Evolutionary conservation across 108 stramenopile genomes (phyloP).

Genomic region (Cyclotella distinguenda): DNA sequence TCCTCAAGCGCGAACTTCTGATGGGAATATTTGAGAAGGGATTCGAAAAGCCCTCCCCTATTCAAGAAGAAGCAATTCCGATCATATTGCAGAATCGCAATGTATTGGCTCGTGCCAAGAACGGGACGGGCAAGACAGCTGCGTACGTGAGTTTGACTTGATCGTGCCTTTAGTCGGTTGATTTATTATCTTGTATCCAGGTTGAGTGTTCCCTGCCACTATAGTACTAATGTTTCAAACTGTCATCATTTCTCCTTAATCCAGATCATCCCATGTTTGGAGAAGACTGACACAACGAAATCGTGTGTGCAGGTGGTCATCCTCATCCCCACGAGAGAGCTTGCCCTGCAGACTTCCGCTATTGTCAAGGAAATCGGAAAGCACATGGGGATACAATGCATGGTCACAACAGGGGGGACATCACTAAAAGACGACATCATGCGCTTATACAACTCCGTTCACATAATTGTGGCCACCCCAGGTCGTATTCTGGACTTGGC

Average conservation of each 20-base stretch:
- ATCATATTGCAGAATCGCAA: slow-evolving; percentile 95
- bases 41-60: slow-evolving; percentile 97
- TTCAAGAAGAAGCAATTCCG: slow-evolving; percentile 99
- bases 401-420: slow-evolving; percentile 98
- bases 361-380: slow-evolving; percentile 98
- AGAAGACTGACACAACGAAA: slow-evolving; percentile 91
- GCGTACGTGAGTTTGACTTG: slow-evolving; percentile 82
- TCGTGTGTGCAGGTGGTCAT: slow-evolving; percentile 93
- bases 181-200: too few relatives aligned
- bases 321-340: slow-evolving; percentile 96
- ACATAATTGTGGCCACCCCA: slow-evolving; percentile 96
- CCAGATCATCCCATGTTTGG: slow-evolving; percentile 95
- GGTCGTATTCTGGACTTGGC: slow-evolving; percentile 97
- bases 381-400: slow-evolving; percentile 97
- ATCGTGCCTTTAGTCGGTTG: too few relatives aligned
- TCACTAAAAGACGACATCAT: slow-evolving; percentile 98
- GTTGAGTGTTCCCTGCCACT: background rate
- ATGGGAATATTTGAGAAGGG: slow-evolving; percentile 99
- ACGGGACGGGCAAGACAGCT: slow-evolving; percentile 98
- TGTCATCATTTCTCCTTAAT: background rate
- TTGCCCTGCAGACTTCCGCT: slow-evolving; percentile 97
- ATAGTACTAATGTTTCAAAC: background rate
- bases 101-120: slow-evolving; percentile 96
- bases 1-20: slow-evolving; percentile 92
- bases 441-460: slow-evolving; percentile 95